These are phyloP conservation scores for Tulasnella sp. DNA, from an alignment of 768 basidiomycete species.

Conservation along the genomic window DNA sequence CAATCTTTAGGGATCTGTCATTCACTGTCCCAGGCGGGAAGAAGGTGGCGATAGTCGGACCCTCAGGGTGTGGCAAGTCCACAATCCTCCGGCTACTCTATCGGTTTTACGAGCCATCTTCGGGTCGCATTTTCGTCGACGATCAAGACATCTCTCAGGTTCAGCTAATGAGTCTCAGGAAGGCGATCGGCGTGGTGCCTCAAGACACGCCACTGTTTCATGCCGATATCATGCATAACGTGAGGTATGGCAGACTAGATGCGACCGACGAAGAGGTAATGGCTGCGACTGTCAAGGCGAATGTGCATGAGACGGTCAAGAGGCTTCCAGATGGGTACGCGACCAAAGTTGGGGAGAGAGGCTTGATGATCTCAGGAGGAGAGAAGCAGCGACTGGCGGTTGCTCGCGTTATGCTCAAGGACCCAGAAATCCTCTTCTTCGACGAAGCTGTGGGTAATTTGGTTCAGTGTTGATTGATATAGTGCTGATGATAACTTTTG, in stretches of 20 bases:
- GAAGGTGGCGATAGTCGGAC: conserved; percentile 94
- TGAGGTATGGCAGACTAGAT: conserved; percentile 80
- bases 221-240: conserved; percentile 87
- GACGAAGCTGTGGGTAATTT: conserved; percentile 77
- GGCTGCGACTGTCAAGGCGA: conserved; percentile 74
- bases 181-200: conserved; percentile 82
- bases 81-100: conserved; percentile 90
- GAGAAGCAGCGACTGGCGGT: conserved; percentile 97
- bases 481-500: background rate
- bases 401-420: conserved; percentile 82
- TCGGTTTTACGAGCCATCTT: conserved; percentile 80
- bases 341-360: conserved; percentile 91
- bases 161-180: conserved; percentile 59
- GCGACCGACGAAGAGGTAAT: conserved; percentile 85
- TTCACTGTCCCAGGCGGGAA: conserved; percentile 93
- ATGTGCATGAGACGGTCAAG: conserved; percentile 71
- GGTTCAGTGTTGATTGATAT: background rate
- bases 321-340: conserved; percentile 74
- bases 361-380: conserved; percentile 96
- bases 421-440: conserved; percentile 93
- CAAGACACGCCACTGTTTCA: conserved; percentile 98
- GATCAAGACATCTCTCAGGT: conserved; percentile 74
- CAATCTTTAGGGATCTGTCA: conserved; percentile 77
- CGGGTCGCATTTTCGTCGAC: conserved; percentile 76
- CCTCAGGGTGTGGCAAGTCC: conserved; percentile 94